These are phyloP conservation scores for Epichloe typhina DNA, from an alignment of 2,329 filamentous ascomycete species.

Conservation along the genomic window DNA sequence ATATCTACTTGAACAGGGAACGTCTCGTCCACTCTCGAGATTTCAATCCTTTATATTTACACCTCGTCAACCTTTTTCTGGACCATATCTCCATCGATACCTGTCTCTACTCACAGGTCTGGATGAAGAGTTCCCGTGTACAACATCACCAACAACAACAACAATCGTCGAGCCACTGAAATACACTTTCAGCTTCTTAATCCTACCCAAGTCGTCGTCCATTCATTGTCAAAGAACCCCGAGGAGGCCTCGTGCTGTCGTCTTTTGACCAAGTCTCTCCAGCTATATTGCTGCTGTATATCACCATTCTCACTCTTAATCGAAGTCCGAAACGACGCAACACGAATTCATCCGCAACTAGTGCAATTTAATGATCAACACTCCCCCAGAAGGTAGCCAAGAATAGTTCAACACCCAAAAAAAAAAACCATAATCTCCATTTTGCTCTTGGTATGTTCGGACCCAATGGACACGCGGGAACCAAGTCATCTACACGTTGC, in stretches of 20 bases:
- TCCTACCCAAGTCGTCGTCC: constrained; percentile 19
- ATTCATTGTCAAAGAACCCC: constrained; percentile 24
- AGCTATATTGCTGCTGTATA: constrained; percentile 7
- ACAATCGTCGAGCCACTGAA: constrained; percentile 14
- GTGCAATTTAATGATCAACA: background rate
- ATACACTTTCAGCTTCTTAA: constrained; percentile 4
- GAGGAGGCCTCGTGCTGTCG: constrained; percentile 8
- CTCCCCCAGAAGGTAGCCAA: background rate
- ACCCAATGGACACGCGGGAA: too few relatives aligned
- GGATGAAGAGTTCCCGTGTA: constrained; percentile 14
- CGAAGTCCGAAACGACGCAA: constrained; percentile 7
- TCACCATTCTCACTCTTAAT: constrained; percentile 7
- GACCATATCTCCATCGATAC: background rate
- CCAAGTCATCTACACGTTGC: background rate
- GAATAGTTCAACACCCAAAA: background rate
- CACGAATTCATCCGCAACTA: constrained; percentile 1
- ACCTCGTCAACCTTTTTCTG: constrained; percentile 2
- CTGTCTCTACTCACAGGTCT: background rate
- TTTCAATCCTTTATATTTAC: constrained; percentile 31
- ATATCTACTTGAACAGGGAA: constrained; percentile 25
- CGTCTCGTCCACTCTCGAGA: constrained; percentile 20
- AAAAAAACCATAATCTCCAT: background rate
- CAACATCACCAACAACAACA: constrained; percentile 9
- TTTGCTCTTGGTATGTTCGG: constrained; percentile 2
- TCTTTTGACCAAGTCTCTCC: constrained; percentile 3